These are phyloP conservation scores for Penicillium sp. DNA, from an alignment of 2,329 filamentous ascomycete genomes.

Conservation along the genomic window DNA sequence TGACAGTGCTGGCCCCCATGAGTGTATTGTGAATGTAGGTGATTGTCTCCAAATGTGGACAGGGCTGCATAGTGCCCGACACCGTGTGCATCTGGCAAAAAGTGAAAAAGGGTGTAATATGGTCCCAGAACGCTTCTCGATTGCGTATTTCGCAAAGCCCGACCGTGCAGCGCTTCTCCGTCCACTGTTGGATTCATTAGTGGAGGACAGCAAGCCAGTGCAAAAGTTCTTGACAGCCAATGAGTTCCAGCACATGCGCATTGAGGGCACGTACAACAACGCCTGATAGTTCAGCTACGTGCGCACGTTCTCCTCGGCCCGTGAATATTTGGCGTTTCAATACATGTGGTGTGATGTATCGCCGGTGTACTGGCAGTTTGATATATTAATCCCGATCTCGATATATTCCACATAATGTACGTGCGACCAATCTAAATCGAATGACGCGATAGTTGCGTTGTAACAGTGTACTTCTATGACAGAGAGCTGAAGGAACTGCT, in stretches of 20 bases:
- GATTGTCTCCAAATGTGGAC: constrained; percentile 1
- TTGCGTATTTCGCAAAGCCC: background rate
- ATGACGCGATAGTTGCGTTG: no score
- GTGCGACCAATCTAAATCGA: no score
- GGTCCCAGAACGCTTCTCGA: background rate
- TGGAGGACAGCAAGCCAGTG: background rate
- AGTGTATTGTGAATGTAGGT: background rate
- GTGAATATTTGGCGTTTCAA: no score
- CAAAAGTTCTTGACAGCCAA: background rate
- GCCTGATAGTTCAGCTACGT: background rate
- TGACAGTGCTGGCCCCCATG: background rate
- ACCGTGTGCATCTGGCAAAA: background rate
- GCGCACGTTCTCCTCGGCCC: no score
- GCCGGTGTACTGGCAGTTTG: no score
- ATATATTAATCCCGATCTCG: no score
- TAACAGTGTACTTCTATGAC: no score
- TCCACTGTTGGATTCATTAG: background rate
- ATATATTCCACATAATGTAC: no score
- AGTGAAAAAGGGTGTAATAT: background rate
- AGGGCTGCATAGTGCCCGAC: background rate
- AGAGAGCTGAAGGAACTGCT: no score
- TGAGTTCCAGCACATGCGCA: background rate
- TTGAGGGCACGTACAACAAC: background rate
- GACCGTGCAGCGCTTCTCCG: background rate
- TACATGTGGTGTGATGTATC: no score